Conservation (phyloP, 495 filamentous ascomycete genomes). For the Aspergillus mulundensis region DNA sequence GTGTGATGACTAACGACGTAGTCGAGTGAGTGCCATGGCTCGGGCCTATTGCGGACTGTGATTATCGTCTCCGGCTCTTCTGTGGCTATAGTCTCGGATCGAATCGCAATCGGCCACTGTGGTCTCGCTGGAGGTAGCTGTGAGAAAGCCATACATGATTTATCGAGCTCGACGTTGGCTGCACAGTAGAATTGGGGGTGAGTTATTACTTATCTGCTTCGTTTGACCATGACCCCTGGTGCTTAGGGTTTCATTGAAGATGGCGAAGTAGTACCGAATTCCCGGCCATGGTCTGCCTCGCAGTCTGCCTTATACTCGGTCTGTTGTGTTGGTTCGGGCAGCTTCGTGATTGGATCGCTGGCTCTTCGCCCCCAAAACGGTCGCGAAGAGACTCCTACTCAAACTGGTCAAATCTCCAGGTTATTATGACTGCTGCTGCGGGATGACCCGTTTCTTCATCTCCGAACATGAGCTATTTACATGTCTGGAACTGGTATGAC, state of each 20-base stretch:
- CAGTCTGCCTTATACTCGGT: background rate
- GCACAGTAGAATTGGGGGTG: background rate
- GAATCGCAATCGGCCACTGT: conserved; percentile 13
- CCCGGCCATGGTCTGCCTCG: background rate
- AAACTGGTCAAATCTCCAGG: background rate
- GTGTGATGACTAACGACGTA: conserved; percentile 10
- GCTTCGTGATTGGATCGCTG: background rate
- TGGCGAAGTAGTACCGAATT: background rate
- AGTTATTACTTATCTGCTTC: background rate
- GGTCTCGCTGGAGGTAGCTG: conserved; percentile 5
- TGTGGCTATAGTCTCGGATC: conserved; percentile 11
- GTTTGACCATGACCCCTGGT: background rate
- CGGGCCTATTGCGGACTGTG: conserved; percentile 11
- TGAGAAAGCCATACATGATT: conserved; percentile 8
- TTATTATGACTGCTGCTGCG: background rate
- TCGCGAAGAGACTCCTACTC: background rate
- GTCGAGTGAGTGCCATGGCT: conserved; percentile 21
- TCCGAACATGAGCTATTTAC: background rate
- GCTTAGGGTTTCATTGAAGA: background rate
- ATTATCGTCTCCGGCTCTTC: conserved; percentile 3
- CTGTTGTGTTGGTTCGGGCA: background rate
- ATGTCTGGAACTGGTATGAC: background rate
- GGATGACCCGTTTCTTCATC: background rate
- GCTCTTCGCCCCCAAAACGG: background rate
- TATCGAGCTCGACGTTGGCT: background rate